phyloP scores from a whole-genome alignment of 1,284 basidiomycete genomes.

The Apiotrichum veenhuisii region DNA sequence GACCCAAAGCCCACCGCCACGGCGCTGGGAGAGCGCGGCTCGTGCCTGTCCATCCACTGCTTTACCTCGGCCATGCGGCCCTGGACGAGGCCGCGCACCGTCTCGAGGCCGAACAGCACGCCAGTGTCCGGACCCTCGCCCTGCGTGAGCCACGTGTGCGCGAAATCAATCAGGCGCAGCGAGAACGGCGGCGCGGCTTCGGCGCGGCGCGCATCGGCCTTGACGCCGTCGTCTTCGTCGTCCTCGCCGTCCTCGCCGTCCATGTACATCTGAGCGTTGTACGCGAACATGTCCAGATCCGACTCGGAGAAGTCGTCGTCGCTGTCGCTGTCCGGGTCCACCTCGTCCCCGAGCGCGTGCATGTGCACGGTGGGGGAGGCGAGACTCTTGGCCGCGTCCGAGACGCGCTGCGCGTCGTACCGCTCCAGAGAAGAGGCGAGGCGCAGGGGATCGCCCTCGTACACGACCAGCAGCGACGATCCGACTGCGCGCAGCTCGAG shows the following conservation, averaged over 20 bases:
- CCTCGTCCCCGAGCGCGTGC: slow-evolving; percentile 28
- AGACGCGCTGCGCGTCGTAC: slow-evolving; percentile 45
- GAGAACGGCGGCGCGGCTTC: slow-evolving; percentile 57
- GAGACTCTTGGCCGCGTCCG: slow-evolving; percentile 3
- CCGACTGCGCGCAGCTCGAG: slow-evolving; percentile 79
- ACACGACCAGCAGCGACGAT: slow-evolving; percentile 73
- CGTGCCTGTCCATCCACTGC: slow-evolving; percentile 5
- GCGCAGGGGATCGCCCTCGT: slow-evolving; percentile 64
- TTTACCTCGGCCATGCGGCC: slow-evolving; percentile 35
- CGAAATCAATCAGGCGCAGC: slow-evolving; percentile 88
- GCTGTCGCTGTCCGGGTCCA: slow-evolving; percentile 48
- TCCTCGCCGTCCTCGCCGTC: slow-evolving; percentile 26
- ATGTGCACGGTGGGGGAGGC: slow-evolving; percentile 15
- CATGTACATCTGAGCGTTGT: too few relatives aligned
- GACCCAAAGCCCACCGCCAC: neutral
- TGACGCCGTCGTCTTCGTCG: slow-evolving; percentile 21
- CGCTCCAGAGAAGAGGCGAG: slow-evolving; percentile 52
- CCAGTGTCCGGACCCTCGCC: slow-evolving; percentile 77
- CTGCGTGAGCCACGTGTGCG: slow-evolving; percentile 68
- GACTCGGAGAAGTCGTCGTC: neutral
- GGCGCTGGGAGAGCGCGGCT: neutral
- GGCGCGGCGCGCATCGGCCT: slow-evolving; percentile 42
- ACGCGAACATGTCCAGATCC: slow-evolving; percentile 19
- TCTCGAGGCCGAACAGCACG: slow-evolving; percentile 67
- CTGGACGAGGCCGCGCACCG: slow-evolving; percentile 59